Base-by-base conservation (phyloP, 202 grass and related monocot species). In the Setaria viridis region DNA sequence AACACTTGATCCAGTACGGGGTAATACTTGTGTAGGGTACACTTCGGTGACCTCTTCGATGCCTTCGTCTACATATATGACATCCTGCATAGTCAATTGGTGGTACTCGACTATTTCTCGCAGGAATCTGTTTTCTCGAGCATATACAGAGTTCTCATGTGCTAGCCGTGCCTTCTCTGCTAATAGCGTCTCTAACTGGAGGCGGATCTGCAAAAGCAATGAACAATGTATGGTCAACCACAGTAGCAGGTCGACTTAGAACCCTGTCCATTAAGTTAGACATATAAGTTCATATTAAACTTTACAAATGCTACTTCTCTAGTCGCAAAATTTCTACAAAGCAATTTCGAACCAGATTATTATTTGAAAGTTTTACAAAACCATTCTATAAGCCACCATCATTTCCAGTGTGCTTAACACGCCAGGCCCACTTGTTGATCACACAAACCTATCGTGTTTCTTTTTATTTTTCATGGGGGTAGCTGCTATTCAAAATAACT, bases 51-150 rank as follows among this genome's bases (percentile, higher is more conserved):
- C 92, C 80, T 96, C 93, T 90, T 98, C 95, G 33, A 98, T 94
- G 78, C 91, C 91, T 92, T 98, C 95, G 34, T 98, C 93, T 16
- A 98, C 93, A 70, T 98, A 98, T 64, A 98, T 92, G 48, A 98
- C 95, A 91, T 98, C 93, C 71, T 98, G 95, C 95, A 98, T 98
- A 39, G 91, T 98, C 47, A 98, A 91, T 89, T 95, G 95, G 86
- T 98, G 95, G 76, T 98, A 98, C 74, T 98, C 95, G 39, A 98
- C 95, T 71, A 98, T 95, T 87, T 98, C 95, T 65, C 91, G 87
- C 49, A 98, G 89, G 67, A 98, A 98, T 88, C 95, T 88, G 79
- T 98, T 98, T 84, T 98, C 95, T 54, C 93, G 91, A 84, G 95
- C 93, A 92, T 95, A 98, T 62, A 94, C 76, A 4, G 95, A 98